phyloP scores from a whole-genome alignment of 805 yeast genomes.

The Soucietia sequanensis region DNA sequence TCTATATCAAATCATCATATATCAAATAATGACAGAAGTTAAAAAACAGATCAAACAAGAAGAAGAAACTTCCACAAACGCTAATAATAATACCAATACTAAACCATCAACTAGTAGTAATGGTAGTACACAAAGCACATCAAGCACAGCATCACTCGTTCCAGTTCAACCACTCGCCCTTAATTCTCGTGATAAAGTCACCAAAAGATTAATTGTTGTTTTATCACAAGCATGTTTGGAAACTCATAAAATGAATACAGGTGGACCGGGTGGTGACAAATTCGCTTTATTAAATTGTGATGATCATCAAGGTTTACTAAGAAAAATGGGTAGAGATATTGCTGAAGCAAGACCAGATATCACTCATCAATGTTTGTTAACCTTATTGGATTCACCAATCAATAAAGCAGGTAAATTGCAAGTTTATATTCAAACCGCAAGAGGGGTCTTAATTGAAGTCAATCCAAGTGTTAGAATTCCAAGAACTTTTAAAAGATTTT shows the following conservation, averaged over 20 bases:
- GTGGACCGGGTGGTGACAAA: constrained; percentile 79
- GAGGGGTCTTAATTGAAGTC: constrained; percentile 92
- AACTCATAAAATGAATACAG: constrained; percentile 84
- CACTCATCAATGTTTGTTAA: constrained; percentile 94
- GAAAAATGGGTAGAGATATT: constrained; percentile 95
- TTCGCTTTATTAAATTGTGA: constrained; percentile 94
- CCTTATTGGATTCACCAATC: constrained; percentile 94
- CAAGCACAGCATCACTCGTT: constrained; percentile 61
- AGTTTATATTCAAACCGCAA: constrained; percentile 93
- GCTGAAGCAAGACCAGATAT: constrained; percentile 99
- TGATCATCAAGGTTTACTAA: constrained; percentile 93
- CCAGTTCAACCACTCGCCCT: constrained; percentile 85
- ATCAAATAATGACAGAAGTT: too few species aligned
- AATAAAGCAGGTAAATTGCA: constrained; percentile 97
- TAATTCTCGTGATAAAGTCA: constrained; percentile 78
- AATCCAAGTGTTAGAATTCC: constrained; percentile 97
- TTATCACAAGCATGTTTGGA: constrained; percentile 94
- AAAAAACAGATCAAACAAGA: too few species aligned
- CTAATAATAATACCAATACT: too few species aligned
- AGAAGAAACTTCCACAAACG: too few species aligned
- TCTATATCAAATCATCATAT: too few species aligned
- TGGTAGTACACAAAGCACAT: background rate
- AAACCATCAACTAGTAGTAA: background rate
- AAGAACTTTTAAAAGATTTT: constrained; percentile 95
- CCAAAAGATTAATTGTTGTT: constrained; percentile 91